Evolutionary conservation across 2,329 filamentous ascomycete species (phyloP), one percentile per base, ranked within the genome.

Genomic region (Lecanicillium sp.): DNA sequence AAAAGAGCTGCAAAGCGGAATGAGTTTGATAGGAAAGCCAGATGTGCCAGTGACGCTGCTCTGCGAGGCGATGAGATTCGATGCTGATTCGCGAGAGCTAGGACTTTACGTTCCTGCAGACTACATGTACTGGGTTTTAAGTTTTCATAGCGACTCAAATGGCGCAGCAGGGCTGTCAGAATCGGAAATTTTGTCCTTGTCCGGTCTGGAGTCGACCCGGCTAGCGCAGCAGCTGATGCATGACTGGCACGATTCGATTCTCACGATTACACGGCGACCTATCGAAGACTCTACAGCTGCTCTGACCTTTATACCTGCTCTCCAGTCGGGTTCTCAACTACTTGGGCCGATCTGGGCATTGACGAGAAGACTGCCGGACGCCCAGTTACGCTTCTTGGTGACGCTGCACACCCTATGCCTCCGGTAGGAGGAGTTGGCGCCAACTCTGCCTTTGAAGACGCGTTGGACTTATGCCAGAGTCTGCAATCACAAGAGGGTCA

Each of bases 41-140:
- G 22, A 50, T 42, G 36, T 36, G 12, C 28, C 42, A 19, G 40
- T 41, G 27, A 44, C 41, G 40, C 30, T 36, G 19, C 46, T 22
- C 14, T 22, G 36, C 17, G 40, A 47, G 32, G 17, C 43, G 5
- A 44, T 50, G 17, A 18, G 31, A 9, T 47, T 52, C 28, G 41
- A 44, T 18, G 19, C 18, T n/a, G 29, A 19, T 4, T 29, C 36
- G 13, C 30, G 33, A 11, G 12, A 15, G 15, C 28, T 9, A 29
- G 33, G 30, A 11, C 22, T 43, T 4, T 29, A 35, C n/a, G 13
- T 49, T 13, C 50, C 52, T 1, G 39, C 42, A 4, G 55, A 61
- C 30, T 61, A 62, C 43, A 40, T 59, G 25, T 59, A 61, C 47
- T 61, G 58, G 56, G 57, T 55, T 7, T 44, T 60, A 4, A 38